Base-by-base conservation (phyloP, 805 yeast species). In the Isabelozyma heimii region DNA sequence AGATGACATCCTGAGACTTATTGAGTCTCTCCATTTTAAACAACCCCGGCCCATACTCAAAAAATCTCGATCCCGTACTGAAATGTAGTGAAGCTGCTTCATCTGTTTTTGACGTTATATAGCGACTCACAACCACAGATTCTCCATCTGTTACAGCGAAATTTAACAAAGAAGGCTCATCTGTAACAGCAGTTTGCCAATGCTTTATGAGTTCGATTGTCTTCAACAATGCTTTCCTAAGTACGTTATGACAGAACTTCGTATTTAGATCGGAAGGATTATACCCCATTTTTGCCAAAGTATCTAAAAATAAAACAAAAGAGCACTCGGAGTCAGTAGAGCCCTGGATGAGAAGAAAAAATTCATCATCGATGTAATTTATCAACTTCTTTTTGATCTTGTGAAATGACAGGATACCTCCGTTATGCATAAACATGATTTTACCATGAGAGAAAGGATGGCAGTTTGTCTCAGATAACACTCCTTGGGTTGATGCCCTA, bases 11-110 rank as follows among this genome's bases (percentile, higher is more conserved):
- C 66, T 92, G 97, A 8, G 94, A 87, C 47, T 97, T 78, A 66
- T 91, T 96, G 51, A 89, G 74, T 47, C 99, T 79, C 67, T 94
- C 97, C 97, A 94, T 91, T 59, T 88, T 81, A 72, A 89, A 94
- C 60, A 90, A 87, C 16, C 97, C 96, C 1, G 96, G 97, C 52
- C 83, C 87, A 60, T 86, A 85, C 68, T 94, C 99, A 37, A 86
- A 83, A 67, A 94, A 94, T 49, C 85, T 81, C 13, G 97, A 87
- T 0, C 99, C 99, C 12, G 97, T 87, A 51, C 96, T 87, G 66
- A 92, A 94, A 69, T 94, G 96, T 48, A 94, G 70, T 1, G 97
- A 91, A 0, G 99, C 98, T 0, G 98, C 98, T 70, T 92, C 98
- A 62, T 94, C 97, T 0, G 88, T 84, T 56, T 80, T 83, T 1